Evolutionary conservation across 257 asterid genomes (phyloP), one percentile per base, ranked within the genome.

Genomic region (Penstemon barbatus): DNA sequence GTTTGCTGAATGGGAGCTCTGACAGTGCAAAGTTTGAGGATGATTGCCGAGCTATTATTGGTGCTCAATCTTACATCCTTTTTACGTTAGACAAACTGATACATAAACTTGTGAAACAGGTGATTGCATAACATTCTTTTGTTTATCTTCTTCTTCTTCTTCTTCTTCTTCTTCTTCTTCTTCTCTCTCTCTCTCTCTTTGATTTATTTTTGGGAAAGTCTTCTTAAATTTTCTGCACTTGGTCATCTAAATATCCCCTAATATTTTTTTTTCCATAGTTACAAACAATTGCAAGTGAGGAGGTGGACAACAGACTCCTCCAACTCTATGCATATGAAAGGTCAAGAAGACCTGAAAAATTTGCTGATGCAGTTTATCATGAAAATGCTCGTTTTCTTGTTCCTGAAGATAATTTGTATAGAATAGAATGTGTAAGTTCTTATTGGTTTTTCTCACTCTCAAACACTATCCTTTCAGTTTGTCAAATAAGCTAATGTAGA

Each of bases 1-100:
- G 72, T 78, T 82, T 91, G 71, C 84, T 94, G 64, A 87, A 84
- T 72, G 99, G 99, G 53, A 81, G 95, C 73, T 85, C 85, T 70
- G 98, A 91, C 78, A 86, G 81, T 61, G 74, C 96, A 46, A 94
- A 86, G 83, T 94, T 83, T 68, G 99, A 94, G 80, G 99, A 94
- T 74, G 99, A 94, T 72, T 94, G 99, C 66, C 88, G 97, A 59
- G 86, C 97, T 70, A 83, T 91, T 65, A 77, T 94, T 63, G 98
- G 99, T 66, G 82, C 98, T 78, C 97, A 86, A 61, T 89, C 99
- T 40, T 94, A 83, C 77, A 69, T 81, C 75, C 97, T 94, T 73
- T 89, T 86, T 76, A 94, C 97, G 18, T 76, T 94, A 70, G 97
- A 91, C 90, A 94, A 91, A 83, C 91, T 94, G 77, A 89, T 94